A percentile compares a stretch with the other conserved stretches of the same genome.
phyloP scores from a whole-genome alignment of 768 basidiomycete species.

The Termitomyces sp. region DNA sequence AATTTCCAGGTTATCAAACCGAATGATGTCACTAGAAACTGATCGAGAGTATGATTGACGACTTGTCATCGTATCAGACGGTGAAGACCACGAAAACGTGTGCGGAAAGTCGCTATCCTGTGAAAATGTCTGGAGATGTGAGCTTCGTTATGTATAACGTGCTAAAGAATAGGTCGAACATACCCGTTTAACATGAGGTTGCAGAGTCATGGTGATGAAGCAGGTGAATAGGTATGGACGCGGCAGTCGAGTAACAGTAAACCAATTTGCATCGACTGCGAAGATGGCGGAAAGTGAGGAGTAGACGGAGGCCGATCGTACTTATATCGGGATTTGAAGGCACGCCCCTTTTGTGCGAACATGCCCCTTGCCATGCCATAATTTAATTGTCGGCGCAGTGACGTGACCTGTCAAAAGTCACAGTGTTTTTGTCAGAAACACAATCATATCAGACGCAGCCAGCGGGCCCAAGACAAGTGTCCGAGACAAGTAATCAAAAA shows the following conservation, averaged over 20 bases:
- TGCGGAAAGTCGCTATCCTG: constrained; percentile 26
- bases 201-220: background rate
- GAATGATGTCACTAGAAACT: constrained; percentile 23
- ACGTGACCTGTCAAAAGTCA: constrained; percentile 14
- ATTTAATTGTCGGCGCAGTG: constrained; percentile 6
- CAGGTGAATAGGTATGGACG: background rate
- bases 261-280: background rate
- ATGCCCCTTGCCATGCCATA: constrained; percentile 1
- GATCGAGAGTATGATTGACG: constrained; percentile 18
- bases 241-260: background rate
- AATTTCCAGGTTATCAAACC: constrained; percentile 16
- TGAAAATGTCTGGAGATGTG: constrained; percentile 7
- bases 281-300: background rate
- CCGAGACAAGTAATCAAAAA: too few species aligned
- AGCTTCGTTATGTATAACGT: background rate
- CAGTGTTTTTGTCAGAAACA: constrained; percentile 4
- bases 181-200: constrained; percentile 3
- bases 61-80: constrained; percentile 16
- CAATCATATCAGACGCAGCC: too few species aligned
- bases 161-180: background rate
- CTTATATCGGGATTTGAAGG: constrained; percentile 3
- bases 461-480: too few species aligned
- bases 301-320: background rate
- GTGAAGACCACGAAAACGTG: constrained; percentile 26
- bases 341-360: constrained; percentile 10